Conservation (phyloP, 2,329 filamentous ascomycete genomes). For the Aspergillus vadensis region DNA sequence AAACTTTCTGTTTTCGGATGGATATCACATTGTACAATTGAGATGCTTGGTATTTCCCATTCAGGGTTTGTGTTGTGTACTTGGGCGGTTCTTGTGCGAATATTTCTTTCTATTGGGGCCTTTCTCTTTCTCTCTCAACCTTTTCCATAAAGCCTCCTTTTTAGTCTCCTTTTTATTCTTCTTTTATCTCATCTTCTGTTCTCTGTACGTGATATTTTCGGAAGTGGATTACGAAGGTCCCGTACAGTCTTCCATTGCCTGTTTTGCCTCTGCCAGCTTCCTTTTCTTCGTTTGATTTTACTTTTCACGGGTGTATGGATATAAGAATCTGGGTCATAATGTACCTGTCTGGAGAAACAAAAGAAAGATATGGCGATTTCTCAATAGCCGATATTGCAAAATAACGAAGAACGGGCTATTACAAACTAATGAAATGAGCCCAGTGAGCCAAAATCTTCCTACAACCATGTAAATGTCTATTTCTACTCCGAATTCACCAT, state of each 20-base stretch:
- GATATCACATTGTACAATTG: slow-evolving; percentile 24
- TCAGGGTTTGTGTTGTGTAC: slow-evolving; percentile 22
- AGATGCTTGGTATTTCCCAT: slow-evolving; percentile 20
- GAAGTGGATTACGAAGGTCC: not conserved
- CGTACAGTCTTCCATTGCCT: slow-evolving; percentile 8
- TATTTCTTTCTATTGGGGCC: slow-evolving; percentile 16
- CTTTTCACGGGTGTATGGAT: slow-evolving; percentile 14
- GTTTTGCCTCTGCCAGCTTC: slow-evolving; percentile 2
- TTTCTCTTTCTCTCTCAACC: slow-evolving; percentile 10
- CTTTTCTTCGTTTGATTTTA: slow-evolving; percentile 10
- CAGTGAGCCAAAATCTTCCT: not conserved
- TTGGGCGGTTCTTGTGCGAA: slow-evolving; percentile 26
- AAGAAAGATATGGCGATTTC: not conserved
- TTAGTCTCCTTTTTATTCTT: slow-evolving; percentile 7
- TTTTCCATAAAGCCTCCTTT: slow-evolving; percentile 7
- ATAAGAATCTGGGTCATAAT: slow-evolving; percentile 11
- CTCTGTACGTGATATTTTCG: not conserved
- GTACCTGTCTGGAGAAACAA: slow-evolving; percentile 9
- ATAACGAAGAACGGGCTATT: not conserved
- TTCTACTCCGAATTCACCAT: no score
- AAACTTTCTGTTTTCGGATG: not conserved
- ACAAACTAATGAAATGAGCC: not conserved
- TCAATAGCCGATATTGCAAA: not conserved
- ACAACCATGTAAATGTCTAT: no score
- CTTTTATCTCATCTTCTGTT: slow-evolving; percentile 1